phyloP scores from a whole-genome alignment of 306 rosid genomes.

The Lathyrus sativus region DNA sequence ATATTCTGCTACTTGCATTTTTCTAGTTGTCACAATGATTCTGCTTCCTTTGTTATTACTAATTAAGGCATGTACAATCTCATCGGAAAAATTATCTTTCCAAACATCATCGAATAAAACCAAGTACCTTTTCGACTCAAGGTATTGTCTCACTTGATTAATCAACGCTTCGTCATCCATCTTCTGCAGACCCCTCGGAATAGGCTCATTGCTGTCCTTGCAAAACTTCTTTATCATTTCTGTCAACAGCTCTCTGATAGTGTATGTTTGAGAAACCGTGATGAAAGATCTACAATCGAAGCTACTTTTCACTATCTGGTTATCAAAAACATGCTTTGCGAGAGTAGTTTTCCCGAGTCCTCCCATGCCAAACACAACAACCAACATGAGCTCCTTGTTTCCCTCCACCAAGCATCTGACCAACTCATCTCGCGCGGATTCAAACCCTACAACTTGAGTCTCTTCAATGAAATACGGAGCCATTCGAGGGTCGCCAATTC shows the following conservation, averaged over 20 bases:
- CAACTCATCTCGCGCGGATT: constrained; percentile 34
- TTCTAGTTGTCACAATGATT: constrained; percentile 39
- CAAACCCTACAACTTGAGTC: constrained; percentile 40
- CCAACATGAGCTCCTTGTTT: neutral
- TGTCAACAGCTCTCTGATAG: constrained; percentile 16
- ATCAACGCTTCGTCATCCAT: constrained; percentile 5
- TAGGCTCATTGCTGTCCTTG: constrained; percentile 10
- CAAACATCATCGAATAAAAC: constrained; percentile 45
- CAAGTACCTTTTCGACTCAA: constrained; percentile 35
- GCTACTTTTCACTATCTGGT: neutral
- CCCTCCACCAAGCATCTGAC: neutral
- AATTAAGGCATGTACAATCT: constrained; percentile 25
- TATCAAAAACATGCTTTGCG: constrained; percentile 30
- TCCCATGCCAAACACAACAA: constrained; percentile 50
- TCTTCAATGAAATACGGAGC: constrained; percentile 36
- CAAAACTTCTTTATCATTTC: constrained; percentile 32
- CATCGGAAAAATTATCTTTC: constrained; percentile 31
- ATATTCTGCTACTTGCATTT: constrained; percentile 19
- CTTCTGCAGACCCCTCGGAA: constrained; percentile 5
- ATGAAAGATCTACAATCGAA: constrained; percentile 34
- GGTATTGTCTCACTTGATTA: constrained; percentile 16
- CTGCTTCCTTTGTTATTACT: constrained; percentile 20
- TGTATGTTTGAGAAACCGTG: constrained; percentile 35
- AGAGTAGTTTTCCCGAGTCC: constrained; percentile 47
- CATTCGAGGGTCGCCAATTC: constrained; percentile 37